Percentiles rank a stretch among this genome's conserved stretches.
phyloP scores from a whole-genome alignment of 108 stramenopile genomes.

The Aurantiochytrium sp. region DNA sequence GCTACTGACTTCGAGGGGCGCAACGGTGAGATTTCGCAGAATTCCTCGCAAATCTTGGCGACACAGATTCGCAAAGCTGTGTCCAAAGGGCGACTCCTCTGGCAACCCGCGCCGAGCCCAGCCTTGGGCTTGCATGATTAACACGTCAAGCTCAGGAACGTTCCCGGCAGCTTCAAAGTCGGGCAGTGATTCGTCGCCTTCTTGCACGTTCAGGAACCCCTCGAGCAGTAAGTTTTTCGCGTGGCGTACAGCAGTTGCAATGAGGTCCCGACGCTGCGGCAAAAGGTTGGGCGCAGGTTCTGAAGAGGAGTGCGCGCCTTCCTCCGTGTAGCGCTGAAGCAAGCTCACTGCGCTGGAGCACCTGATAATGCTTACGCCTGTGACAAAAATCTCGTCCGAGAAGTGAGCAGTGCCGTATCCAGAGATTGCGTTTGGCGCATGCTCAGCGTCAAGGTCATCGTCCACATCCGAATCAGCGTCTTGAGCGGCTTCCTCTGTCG shows the following conservation, averaged over 20 bases:
- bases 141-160: not conserved
- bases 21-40: not conserved
- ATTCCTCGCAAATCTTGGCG: not conserved
- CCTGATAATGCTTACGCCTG: too few species aligned
- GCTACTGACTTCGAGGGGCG: not conserved
- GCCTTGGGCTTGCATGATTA: not conserved
- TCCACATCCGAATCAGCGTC: not conserved
- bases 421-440: not conserved
- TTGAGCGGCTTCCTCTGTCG: not conserved
- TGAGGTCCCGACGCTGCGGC: not conserved
- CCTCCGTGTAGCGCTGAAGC: not conserved
- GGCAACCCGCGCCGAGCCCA: not conserved
- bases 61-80: not conserved
- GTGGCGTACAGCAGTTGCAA: not conserved
- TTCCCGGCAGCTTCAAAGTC: not conserved
- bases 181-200: not conserved
- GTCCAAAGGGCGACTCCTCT: not conserved
- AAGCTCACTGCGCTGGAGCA: too few species aligned
- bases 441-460: not conserved
- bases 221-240: not conserved
- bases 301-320: not conserved
- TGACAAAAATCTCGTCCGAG: too few species aligned
- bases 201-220: not conserved
- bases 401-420: not conserved
- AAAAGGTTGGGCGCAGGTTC: not conserved